A percentile compares a stretch with the other conserved stretches of the same genome.
These are phyloP conservation scores for Hypoxylon intermedium DNA, from an alignment of 495 filamentous ascomycete species.

Conservation along the genomic window DNA sequence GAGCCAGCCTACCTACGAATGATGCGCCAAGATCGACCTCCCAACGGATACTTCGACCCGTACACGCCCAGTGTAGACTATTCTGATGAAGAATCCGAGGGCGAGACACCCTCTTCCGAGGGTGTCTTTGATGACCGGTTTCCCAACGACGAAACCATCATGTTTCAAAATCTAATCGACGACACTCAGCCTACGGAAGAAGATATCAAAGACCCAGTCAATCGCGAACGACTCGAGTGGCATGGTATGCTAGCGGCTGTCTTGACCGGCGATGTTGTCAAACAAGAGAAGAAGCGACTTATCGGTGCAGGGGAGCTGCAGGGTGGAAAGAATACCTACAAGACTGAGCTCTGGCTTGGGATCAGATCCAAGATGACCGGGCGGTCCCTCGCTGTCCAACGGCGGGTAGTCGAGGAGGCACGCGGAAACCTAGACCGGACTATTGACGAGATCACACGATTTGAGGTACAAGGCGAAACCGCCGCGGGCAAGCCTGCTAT, in stretches of 20 bases:
- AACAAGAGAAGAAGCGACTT: slow-evolving; percentile 94
- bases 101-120: slow-evolving; percentile 80
- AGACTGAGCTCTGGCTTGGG: slow-evolving; percentile 88
- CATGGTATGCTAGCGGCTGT: slow-evolving; percentile 97
- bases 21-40: slow-evolving; percentile 63
- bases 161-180: slow-evolving; percentile 83
- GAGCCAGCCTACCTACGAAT: slow-evolving; percentile 58
- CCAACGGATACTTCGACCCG: slow-evolving; percentile 78
- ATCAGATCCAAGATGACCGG: slow-evolving; percentile 83
- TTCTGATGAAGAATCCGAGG: slow-evolving; percentile 86
- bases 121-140: slow-evolving; percentile 82
- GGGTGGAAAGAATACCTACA: slow-evolving; percentile 72
- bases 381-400: slow-evolving; percentile 80
- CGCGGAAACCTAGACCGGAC: slow-evolving; percentile 69
- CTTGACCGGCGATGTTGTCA: slow-evolving; percentile 93
- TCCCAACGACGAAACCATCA: slow-evolving; percentile 83
- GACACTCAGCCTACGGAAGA: slow-evolving; percentile 87
- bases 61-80: slow-evolving; percentile 70
- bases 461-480: slow-evolving; percentile 90
- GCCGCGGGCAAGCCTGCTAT: slow-evolving; percentile 86
- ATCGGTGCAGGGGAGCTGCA: slow-evolving; percentile 80
- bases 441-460: slow-evolving; percentile 86
- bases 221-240: slow-evolving; percentile 94
- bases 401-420: slow-evolving; percentile 81
- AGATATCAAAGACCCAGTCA: slow-evolving; percentile 85